Evolutionary conservation across 768 basidiomycete species (phyloP).

Genomic region (Lactarius sp.): DNA sequence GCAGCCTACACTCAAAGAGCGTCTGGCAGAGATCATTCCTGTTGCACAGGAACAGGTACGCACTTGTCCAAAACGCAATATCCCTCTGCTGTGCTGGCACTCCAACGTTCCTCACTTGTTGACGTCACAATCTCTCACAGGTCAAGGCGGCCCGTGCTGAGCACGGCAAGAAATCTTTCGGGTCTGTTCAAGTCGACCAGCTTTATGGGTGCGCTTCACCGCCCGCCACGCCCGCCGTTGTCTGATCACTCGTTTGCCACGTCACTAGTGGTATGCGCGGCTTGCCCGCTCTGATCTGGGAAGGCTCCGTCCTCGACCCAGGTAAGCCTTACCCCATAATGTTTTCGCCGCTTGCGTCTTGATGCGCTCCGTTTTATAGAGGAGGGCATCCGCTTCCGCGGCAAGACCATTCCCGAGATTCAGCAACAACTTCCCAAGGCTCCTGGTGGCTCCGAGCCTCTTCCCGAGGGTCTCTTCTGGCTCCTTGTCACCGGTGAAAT

Average conservation of each 20-base stretch:
- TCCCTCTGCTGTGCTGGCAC: not conserved
- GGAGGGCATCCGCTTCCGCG: constrained; percentile 98
- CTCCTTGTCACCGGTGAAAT: constrained; percentile 92
- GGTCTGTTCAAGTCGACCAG: constrained; percentile 86
- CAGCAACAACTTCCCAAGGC: constrained; percentile 86
- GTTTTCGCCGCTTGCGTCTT: constrained; percentile 13
- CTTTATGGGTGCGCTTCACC: constrained; percentile 65
- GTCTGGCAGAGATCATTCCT: constrained; percentile 91
- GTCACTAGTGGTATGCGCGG: constrained; percentile 73
- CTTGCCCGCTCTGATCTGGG: constrained; percentile 94
- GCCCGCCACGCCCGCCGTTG: not conserved
- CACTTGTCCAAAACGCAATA: constrained; percentile 13
- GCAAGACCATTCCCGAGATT: constrained; percentile 89
- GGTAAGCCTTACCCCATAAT: constrained; percentile 40
- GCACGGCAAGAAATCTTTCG: constrained; percentile 91
- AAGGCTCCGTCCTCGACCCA: constrained; percentile 94
- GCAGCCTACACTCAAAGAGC: constrained; percentile 81
- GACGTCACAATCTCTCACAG: constrained; percentile 35
- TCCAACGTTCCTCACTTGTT: constrained; percentile 2
- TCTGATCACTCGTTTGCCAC: constrained; percentile 14
- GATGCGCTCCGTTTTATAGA: constrained; percentile 40
- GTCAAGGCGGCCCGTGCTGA: constrained; percentile 78
- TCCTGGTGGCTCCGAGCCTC: constrained; percentile 80
- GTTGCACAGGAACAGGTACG: constrained; percentile 69
- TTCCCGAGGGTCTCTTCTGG: constrained; percentile 95